Conservation (phyloP, 257 asterid species). For the Nicotiana sylvestris region DNA sequence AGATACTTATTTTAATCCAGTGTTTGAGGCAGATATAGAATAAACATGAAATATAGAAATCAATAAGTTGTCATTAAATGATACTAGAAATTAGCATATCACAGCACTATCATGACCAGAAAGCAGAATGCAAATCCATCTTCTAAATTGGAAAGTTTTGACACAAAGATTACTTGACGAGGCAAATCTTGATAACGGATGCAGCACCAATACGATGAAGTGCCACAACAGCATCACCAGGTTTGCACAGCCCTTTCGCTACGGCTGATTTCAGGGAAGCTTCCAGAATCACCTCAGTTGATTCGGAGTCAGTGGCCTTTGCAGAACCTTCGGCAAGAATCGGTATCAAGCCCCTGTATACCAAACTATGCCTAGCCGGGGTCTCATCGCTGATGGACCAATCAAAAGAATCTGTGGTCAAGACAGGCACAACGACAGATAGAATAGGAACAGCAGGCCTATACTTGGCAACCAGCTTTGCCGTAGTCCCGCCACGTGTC, state of each 20-base stretch:
- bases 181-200: constrained; percentile 71
- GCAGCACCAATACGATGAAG: constrained; percentile 76
- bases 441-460: constrained; percentile 78
- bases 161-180: constrained; percentile 41
- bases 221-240: constrained; percentile 74
- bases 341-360: constrained; percentile 74
- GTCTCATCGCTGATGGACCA: constrained; percentile 76
- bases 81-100: constrained; percentile 1
- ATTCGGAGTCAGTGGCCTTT: constrained; percentile 68
- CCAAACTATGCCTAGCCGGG: constrained; percentile 81
- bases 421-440: constrained; percentile 74
- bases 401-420: constrained; percentile 65
- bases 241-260: constrained; percentile 50
- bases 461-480: constrained; percentile 83
- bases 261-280: constrained; percentile 55
- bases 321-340: constrained; percentile 81
- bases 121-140: constrained; percentile 1
- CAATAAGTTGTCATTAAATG: not conserved
- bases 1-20: constrained; percentile 1
- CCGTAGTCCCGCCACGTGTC: constrained; percentile 85
- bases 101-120: not conserved
- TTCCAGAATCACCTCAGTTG: constrained; percentile 67
- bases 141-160: not conserved
- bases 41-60: not conserved
- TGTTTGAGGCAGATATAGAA: not conserved